These are phyloP conservation scores for Tillandsia leiboldiana DNA, from an alignment of 176 grass and related monocot species.

Conservation along the genomic window DNA sequence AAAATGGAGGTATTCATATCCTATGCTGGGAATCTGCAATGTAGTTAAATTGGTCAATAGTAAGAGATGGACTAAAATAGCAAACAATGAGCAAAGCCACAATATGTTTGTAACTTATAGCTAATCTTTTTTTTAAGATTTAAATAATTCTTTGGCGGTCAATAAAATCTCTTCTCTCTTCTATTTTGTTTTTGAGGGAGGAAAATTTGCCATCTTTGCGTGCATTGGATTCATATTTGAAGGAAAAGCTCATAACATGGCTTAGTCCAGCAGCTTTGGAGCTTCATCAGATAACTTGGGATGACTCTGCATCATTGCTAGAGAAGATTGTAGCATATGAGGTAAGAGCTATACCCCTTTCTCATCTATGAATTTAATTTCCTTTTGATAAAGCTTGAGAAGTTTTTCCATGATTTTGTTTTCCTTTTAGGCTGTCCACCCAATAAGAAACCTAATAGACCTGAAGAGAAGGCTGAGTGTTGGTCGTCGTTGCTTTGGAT, in stretches of 20 bases:
- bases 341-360: slow-evolving; percentile 24
- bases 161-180: background rate
- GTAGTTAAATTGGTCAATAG: too few relatives aligned
- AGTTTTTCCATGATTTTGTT: slow-evolving; percentile 11
- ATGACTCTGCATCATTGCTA: slow-evolving; percentile 84
- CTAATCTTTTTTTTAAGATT: background rate
- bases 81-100: too few relatives aligned
- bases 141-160: background rate
- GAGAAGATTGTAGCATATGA: slow-evolving; percentile 98
- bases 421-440: slow-evolving; percentile 65
- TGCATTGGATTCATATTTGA: slow-evolving; percentile 80
- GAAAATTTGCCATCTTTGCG: slow-evolving; percentile 62
- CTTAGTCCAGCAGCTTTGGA: slow-evolving; percentile 78
- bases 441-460: slow-evolving; percentile 92
- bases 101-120: too few relatives aligned
- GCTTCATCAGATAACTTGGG: slow-evolving; percentile 91
- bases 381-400: background rate
- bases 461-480: slow-evolving; percentile 86
- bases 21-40: too few relatives aligned
- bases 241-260: slow-evolving; percentile 94
- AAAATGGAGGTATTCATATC: too few relatives aligned
- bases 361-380: background rate
- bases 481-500: slow-evolving; percentile 85
- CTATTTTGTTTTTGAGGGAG: slow-evolving; percentile 25
- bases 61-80: too few relatives aligned